These are phyloP conservation scores for barley (Hordeum vulgare) DNA, from an alignment of 176 grass and related monocot genomes.

Conservation along the genomic window MorexV3_pseudomolecules_assembly NC_058523.1:527544339-527544838, in stretches of 20 bases:
- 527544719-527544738: conserved; percentile 1
- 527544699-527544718: neutral
- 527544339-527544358: neutral
- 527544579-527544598: neutral
- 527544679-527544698: neutral
- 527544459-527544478: no score
- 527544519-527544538: neutral
- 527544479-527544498: neutral
- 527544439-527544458: no score
- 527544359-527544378: neutral
- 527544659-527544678: neutral
- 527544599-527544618: neutral
- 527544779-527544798: neutral
- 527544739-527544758: neutral
- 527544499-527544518: neutral
- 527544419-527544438: no score
- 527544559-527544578: neutral
- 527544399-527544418: no score
- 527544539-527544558: neutral
- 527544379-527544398: neutral
- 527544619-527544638: conserved; percentile 1
- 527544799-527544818: neutral
- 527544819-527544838: conserved; percentile 11
- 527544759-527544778: conserved; percentile 17
- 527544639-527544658: neutral